phyloP scores from a whole-genome alignment of 2,329 filamentous ascomycete genomes.

The Colletotrichum godetiae region DNA sequence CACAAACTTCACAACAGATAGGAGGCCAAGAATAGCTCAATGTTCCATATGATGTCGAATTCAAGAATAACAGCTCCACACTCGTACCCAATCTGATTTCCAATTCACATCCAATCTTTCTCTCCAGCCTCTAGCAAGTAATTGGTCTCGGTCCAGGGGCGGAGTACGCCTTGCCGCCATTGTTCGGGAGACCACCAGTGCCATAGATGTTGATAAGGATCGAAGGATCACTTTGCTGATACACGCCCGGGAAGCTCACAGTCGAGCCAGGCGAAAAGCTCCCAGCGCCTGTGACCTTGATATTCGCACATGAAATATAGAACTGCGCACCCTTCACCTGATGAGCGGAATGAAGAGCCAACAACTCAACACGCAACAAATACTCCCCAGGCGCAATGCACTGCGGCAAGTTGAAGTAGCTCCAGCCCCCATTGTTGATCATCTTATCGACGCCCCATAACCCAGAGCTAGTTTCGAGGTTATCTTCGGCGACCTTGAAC shows the following conservation, averaged over 20 bases:
- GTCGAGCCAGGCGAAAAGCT: constrained; percentile 48
- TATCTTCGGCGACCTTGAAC: constrained; percentile 58
- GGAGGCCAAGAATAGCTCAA: too few relatives aligned
- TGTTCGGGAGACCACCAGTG: constrained; percentile 52
- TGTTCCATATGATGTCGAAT: not conserved
- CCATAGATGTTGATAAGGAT: constrained; percentile 62
- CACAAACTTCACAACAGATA: not conserved
- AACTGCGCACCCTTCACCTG: constrained; percentile 59
- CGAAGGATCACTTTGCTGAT: constrained; percentile 54
- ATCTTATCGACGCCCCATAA: constrained; percentile 62
- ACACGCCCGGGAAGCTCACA: constrained; percentile 58
- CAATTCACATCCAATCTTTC: not conserved
- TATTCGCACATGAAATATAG: constrained; percentile 67
- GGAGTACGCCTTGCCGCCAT: constrained; percentile 52
- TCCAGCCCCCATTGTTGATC: constrained; percentile 56
- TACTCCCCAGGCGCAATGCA: constrained; percentile 66
- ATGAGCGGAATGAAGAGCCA: constrained; percentile 63
- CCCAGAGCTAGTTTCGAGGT: constrained; percentile 53
- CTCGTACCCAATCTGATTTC: not conserved
- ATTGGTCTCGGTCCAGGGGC: constrained; percentile 50
- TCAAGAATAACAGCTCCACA: not conserved
- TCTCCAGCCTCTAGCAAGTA: constrained; percentile 40
- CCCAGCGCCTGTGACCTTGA: constrained; percentile 61
- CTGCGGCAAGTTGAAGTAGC: constrained; percentile 60
- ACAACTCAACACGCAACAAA: constrained; percentile 64